Percentiles rank a stretch among this genome's conserved stretches.
phyloP scores from a whole-genome alignment of 208 protist species.

The Leishmania tropica region DNA sequence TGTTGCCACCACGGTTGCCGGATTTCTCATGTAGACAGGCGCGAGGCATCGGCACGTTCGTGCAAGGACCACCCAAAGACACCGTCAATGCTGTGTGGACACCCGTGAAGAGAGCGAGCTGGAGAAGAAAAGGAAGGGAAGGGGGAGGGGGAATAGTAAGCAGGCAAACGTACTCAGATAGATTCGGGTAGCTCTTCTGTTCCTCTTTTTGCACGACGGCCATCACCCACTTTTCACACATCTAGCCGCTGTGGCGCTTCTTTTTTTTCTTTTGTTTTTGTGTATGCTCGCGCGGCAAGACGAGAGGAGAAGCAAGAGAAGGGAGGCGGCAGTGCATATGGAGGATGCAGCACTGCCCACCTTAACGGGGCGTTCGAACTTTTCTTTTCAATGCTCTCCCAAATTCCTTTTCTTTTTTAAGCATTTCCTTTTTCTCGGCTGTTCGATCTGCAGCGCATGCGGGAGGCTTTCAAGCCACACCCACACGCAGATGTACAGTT shows the following conservation, averaged over 20 bases:
- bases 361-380: background rate
- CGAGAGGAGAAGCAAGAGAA: too few species aligned
- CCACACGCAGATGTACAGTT: background rate
- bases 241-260: background rate
- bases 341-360: background rate
- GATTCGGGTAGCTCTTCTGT: background rate
- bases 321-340: background rate
- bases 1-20: conserved; percentile 6
- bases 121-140: background rate
- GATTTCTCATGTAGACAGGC: background rate
- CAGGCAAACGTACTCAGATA: background rate
- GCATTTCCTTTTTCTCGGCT: background rate
- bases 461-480: background rate
- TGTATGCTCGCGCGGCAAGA: background rate
- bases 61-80: background rate
- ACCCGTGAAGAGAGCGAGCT: background rate
- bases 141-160: too few species aligned
- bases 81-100: background rate
- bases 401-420: too few species aligned
- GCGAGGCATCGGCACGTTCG: background rate
- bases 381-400: background rate
- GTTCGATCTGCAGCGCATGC: background rate
- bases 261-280: background rate
- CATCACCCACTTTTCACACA: background rate
- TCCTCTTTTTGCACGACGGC: background rate